Evolutionary conservation across 495 filamentous ascomycete genomes (phyloP).

Genomic region (Hyaloscypha hepaticicola): DNA sequence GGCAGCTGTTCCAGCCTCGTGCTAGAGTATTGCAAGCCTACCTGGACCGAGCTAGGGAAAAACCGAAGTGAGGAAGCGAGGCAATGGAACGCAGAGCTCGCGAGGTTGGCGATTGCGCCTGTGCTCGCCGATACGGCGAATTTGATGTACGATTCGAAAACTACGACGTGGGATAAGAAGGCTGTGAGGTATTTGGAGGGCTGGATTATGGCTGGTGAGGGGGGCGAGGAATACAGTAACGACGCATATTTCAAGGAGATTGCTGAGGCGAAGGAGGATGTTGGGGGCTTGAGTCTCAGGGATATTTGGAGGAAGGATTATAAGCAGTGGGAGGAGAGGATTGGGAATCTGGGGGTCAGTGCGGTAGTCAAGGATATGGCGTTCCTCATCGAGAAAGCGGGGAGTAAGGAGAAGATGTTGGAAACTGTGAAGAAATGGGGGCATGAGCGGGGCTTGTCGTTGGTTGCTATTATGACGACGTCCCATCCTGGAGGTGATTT

Average conservation of each 20-base stretch:
- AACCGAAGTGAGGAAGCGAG: background rate
- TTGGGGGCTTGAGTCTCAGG: conserved; percentile 61
- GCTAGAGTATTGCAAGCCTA: conserved; percentile 54
- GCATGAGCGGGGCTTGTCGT: conserved; percentile 54
- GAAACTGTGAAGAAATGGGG: conserved; percentile 54
- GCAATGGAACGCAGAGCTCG: conserved; percentile 59
- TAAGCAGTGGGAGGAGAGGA: conserved; percentile 76
- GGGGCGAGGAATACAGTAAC: conserved; percentile 49
- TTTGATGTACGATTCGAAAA: conserved; percentile 66
- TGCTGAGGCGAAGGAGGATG: conserved; percentile 65
- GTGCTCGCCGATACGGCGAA: conserved; percentile 85
- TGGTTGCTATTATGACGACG: conserved; percentile 78
- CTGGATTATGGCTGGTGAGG: conserved; percentile 30
- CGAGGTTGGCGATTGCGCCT: conserved; percentile 73
- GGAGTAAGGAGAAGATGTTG: conserved; percentile 45
- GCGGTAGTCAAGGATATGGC: conserved; percentile 66
- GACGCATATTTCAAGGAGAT: conserved; percentile 62
- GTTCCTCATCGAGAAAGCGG: conserved; percentile 60
- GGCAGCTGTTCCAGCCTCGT: conserved; percentile 85
- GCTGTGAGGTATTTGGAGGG: conserved; percentile 65
- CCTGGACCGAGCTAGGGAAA: conserved; percentile 50
- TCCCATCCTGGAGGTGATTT: conserved; percentile 55
- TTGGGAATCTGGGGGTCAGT: conserved; percentile 65
- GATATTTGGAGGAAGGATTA: conserved; percentile 90
- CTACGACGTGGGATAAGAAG: conserved; percentile 63